Base-by-base conservation (phyloP, 768 basidiomycete genomes). In the Nidula microcarpa region DNA sequence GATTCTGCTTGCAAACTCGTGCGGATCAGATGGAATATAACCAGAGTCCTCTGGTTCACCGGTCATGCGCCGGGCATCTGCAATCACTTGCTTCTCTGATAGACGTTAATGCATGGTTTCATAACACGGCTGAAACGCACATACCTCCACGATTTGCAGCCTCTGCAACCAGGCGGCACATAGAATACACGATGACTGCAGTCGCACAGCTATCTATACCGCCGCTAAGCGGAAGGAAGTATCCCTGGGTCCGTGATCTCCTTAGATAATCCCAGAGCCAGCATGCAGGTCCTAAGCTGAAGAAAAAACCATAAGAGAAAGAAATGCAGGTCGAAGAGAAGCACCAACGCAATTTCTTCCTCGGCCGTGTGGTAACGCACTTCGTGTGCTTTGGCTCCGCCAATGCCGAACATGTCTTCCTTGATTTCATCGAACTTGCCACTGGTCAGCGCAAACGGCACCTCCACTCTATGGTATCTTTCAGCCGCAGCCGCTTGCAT, bases 231-330 rank as follows among this genome's bases (percentile, higher is more conserved):
- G 97, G 96, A 17, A 98, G 72, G 62, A 98, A 98, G 71, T 95
- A 98, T 2, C 97, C 97, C 58, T 94, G 91, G 0, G 89, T 93
- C 7, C 91, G 78, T 5, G 96, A 98, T 43, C 97, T 85, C 36
- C 97, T 81, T 33, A 99, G 83, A 64, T 98, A 99, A 66, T 99
- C 97, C 97, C 97, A 99, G n/a, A 99, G 77, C 97, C 97, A 99
- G 65, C 97, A 98, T 13, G 96, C 97, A 6, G 97, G 97, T 4
- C 97, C 97, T 2, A 98, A 74, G 2, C 96, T 98, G 56, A 9
- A 16, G 5, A 48, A 7, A 45, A 53, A 45, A 50, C 46, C 45
- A 47, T 34, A 33, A 23, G 14, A 34, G 17, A 10, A 14, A 13
- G 14, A 16, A 6, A 48, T 43, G 16, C 18, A 41, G n/a, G 6